A percentile compares a stretch with the other conserved stretches of the same genome.
phyloP scores from a whole-genome alignment of 2,329 filamentous ascomycete genomes.

The Penicillium sp. region DNA sequence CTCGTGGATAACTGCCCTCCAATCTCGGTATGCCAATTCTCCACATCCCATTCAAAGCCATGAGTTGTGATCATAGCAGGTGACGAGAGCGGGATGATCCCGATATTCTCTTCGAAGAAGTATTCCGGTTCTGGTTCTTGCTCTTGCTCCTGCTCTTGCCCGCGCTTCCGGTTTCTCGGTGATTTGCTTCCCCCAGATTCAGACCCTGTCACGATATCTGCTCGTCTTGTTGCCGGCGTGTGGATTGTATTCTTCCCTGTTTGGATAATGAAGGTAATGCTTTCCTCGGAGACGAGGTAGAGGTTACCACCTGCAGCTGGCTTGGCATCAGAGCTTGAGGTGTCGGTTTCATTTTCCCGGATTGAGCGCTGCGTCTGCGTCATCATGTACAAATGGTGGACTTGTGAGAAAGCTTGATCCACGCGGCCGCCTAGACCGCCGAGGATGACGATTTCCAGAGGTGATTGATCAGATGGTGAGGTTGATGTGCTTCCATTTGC shows the following conservation, averaged over 20 bases:
- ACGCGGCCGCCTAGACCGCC: constrained; percentile 83
- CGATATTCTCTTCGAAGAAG: constrained; percentile 66
- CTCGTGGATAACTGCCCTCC: constrained; percentile 68
- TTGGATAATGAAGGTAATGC: constrained; percentile 72
- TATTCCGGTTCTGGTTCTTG: constrained; percentile 25
- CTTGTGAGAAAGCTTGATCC: constrained; percentile 80
- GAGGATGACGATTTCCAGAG: constrained; percentile 63
- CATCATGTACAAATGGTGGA: constrained; percentile 67
- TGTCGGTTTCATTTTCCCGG: constrained; percentile 1
- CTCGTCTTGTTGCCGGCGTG: constrained; percentile 43
- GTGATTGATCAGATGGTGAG: constrained; percentile 1
- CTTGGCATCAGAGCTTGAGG: neutral
- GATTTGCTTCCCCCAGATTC: neutral
- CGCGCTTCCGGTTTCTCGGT: constrained; percentile 7
- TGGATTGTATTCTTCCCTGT: constrained; percentile 59
- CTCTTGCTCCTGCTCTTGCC: neutral
- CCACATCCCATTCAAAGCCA: constrained; percentile 86
- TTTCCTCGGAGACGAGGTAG: constrained; percentile 72
- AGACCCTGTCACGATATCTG: constrained; percentile 1
- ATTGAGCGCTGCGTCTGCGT: constrained; percentile 28
- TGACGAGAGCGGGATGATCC: constrained; percentile 76
- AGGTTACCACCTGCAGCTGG: constrained; percentile 46
- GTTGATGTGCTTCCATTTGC: neutral
- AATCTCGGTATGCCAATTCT: constrained; percentile 68
- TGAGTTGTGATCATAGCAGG: constrained; percentile 66